phyloP scores from a whole-genome alignment of 176 grass and related monocot species.

The Avena atlantica region DNA sequence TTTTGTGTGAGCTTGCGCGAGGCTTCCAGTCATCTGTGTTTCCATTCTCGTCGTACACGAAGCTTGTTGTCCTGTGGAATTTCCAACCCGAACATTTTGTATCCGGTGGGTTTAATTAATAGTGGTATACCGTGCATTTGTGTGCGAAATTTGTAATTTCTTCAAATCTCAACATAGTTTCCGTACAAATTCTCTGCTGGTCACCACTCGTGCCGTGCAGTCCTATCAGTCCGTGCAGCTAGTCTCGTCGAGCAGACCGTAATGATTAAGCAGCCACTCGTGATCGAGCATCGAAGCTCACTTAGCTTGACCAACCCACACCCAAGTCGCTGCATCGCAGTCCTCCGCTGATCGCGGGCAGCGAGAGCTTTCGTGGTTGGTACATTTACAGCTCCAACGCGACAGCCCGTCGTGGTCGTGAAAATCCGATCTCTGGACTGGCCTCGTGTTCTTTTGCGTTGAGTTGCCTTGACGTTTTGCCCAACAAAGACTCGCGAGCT shows the following conservation, averaged over 20 bases:
- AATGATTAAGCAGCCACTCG: background rate
- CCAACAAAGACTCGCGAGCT: conserved; percentile 16
- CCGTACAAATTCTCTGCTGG: background rate
- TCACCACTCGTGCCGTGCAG: background rate
- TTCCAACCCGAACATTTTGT: too few species aligned
- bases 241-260: background rate
- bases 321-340: conserved; percentile 22
- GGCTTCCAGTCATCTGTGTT: background rate
- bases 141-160: background rate
- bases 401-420: conserved; percentile 34
- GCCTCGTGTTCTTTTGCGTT: conserved; percentile 5
- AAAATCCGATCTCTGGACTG: background rate
- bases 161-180: background rate
- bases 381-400: background rate
- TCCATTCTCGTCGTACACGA: background rate
- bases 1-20: background rate
- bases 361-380: conserved; percentile 10
- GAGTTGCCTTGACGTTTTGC: conserved; percentile 43
- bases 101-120: too few species aligned
- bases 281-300: background rate
- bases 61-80: background rate
- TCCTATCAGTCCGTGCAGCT: background rate
- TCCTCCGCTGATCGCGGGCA: conserved; percentile 20
- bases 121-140: background rate
- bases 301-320: conserved; percentile 12